phyloP scores from a whole-genome alignment of 495 filamentous ascomycete genomes.

The Hyaloscypha bicolor region DNA sequence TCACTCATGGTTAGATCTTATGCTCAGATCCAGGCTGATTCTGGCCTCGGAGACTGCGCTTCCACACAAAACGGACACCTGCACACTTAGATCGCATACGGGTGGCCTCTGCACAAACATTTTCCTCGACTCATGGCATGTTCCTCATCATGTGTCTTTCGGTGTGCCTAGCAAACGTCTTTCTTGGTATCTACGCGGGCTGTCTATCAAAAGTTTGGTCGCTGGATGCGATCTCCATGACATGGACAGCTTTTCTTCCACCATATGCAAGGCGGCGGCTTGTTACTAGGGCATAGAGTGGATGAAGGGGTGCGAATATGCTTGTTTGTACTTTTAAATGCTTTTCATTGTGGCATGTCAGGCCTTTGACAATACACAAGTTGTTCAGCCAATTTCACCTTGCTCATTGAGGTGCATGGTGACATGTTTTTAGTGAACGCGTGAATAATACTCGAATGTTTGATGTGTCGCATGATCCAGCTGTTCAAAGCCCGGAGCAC shows the following conservation, averaged over 20 bases:
- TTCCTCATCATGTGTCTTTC: slow-evolving; percentile 12
- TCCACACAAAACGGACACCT: slow-evolving; percentile 17
- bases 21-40: slow-evolving; percentile 18
- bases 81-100: slow-evolving; percentile 31
- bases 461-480: too few relatives aligned
- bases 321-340: slow-evolving; percentile 32
- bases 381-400: not conserved
- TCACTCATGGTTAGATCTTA: slow-evolving; percentile 29
- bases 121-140: slow-evolving; percentile 18
- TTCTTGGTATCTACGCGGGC: slow-evolving; percentile 8
- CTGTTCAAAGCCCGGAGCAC: too few relatives aligned
- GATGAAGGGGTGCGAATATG: slow-evolving; percentile 21
- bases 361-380: slow-evolving; percentile 16
- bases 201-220: slow-evolving; percentile 27
- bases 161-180: slow-evolving; percentile 5
- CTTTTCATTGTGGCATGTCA: slow-evolving; percentile 34
- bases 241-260: slow-evolving; percentile 15
- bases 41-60: slow-evolving; percentile 20
- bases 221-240: slow-evolving; percentile 9
- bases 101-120: slow-evolving; percentile 27
- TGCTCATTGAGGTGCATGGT: not conserved
- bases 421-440: not conserved
- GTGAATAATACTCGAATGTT: too few relatives aligned
- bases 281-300: slow-evolving; percentile 22
- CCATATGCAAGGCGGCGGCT: slow-evolving; percentile 20